phyloP scores from a whole-genome alignment of 2,329 filamentous ascomycete species.

The Cordyceps tenuipes region DNA sequence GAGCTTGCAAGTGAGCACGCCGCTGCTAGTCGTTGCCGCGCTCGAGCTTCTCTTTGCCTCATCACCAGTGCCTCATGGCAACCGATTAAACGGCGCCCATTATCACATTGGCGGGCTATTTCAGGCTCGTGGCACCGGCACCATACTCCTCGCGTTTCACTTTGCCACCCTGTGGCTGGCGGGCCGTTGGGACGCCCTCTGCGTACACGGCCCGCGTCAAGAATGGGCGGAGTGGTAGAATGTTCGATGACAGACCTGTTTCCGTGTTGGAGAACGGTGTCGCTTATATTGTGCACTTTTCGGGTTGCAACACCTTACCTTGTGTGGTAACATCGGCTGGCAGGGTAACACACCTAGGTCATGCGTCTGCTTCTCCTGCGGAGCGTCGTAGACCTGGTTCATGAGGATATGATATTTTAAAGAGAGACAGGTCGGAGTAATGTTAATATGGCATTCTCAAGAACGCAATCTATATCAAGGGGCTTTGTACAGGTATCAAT shows the following conservation, averaged over 20 bases:
- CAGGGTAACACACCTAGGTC: not conserved
- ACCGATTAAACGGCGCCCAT: conserved; percentile 10
- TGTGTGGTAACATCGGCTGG: not conserved
- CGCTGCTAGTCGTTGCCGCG: conserved; percentile 59
- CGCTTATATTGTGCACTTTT: not conserved
- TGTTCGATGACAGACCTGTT: not conserved
- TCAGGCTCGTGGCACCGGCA: conserved; percentile 21
- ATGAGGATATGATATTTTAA: not conserved
- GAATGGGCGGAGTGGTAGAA: conserved; percentile 24
- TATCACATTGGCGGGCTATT: conserved; percentile 14
- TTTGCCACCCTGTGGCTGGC: conserved; percentile 28
- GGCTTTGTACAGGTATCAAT: not conserved
- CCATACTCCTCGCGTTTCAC: conserved; percentile 26
- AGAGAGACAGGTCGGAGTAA: not conserved
- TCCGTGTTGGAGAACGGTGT: not conserved
- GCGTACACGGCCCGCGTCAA: conserved; percentile 20
- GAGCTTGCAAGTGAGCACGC: conserved; percentile 56
- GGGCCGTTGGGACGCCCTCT: conserved; percentile 25
- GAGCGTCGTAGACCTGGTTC: not conserved
- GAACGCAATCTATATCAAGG: not conserved
- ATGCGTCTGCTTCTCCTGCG: not conserved
- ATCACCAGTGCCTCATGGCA: conserved; percentile 12
- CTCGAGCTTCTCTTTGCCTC: conserved; percentile 58
- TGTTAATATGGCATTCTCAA: not conserved
- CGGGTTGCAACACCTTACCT: not conserved